A percentile compares a stretch with the other conserved stretches of the same genome.
Evolutionary conservation across 2,329 filamentous ascomycete genomes (phyloP).

Genomic region (Neopestalotiopsis clavispora): DNA sequence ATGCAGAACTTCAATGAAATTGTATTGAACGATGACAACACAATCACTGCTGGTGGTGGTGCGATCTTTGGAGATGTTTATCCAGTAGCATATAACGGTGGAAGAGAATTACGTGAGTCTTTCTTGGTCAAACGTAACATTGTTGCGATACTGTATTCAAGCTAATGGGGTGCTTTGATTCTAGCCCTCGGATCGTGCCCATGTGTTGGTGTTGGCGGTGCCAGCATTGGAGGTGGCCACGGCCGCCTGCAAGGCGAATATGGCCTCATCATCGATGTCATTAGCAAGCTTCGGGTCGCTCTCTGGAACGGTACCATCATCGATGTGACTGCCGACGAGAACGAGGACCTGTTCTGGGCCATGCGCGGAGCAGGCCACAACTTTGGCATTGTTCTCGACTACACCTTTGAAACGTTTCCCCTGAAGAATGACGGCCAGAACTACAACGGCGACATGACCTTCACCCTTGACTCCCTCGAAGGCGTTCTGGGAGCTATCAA

Average conservation of each 20-base stretch:
- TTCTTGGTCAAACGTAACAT: not conserved
- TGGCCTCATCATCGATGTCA: constrained; percentile 7
- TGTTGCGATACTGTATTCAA: too few relatives aligned
- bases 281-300: not conserved
- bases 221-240: constrained; percentile 10
- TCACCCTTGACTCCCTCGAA: constrained; percentile 1
- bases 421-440: not conserved
- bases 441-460: constrained; percentile 14
- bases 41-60: constrained; percentile 35
- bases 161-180: not conserved
- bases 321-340: not conserved
- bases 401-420: constrained; percentile 7
- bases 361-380: constrained; percentile 28
- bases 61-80: constrained; percentile 32
- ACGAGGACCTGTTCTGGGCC: constrained; percentile 26
- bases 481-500: not conserved
- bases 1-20: constrained; percentile 21
- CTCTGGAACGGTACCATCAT: constrained; percentile 14
- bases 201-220: constrained; percentile 10
- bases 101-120: constrained; percentile 3
- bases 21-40: constrained; percentile 18
- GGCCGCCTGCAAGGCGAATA: constrained; percentile 7
- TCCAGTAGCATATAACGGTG: constrained; percentile 26
- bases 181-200: constrained; percentile 6
- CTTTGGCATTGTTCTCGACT: constrained; percentile 27